A percentile compares a stretch with the other conserved stretches of the same genome.
Evolutionary conservation across 1,284 basidiomycete species (phyloP).

Genomic region (Ustilago loliicola): DNA sequence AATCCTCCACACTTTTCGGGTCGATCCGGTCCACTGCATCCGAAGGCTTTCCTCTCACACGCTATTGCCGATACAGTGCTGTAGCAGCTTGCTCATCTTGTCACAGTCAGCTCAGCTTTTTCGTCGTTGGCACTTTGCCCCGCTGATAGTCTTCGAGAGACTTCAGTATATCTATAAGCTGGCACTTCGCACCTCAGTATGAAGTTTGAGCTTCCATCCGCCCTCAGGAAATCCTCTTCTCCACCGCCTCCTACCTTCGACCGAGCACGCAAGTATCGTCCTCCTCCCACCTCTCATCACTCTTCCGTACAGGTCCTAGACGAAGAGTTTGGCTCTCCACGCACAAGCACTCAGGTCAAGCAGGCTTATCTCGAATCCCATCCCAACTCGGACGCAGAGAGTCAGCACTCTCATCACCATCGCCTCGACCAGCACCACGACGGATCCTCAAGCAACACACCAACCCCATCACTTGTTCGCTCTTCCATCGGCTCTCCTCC

Average conservation of each 20-base stretch:
- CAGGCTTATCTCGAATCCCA: conserved; percentile 53
- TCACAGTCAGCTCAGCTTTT: conserved; percentile 3
- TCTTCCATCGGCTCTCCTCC: conserved; percentile 34
- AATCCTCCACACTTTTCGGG: not conserved
- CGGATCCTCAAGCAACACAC: conserved; percentile 12
- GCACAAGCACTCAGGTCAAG: conserved; percentile 50
- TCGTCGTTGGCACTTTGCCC: conserved; percentile 13
- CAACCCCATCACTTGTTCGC: conserved; percentile 37
- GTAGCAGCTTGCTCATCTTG: not conserved
- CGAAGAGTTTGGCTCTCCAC: conserved; percentile 49
- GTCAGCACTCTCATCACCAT: not conserved
- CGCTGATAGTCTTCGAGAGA: not conserved
- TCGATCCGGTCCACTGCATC: not conserved
- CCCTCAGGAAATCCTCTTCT: conserved; percentile 18
- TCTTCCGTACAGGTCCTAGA: conserved; percentile 45
- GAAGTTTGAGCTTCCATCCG: conserved; percentile 27
- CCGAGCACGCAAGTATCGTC: conserved; percentile 50
- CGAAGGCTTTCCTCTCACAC: not conserved
- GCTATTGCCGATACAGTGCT: not conserved
- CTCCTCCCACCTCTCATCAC: conserved; percentile 48
- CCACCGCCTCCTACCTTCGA: conserved; percentile 37
- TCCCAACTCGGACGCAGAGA: conserved; percentile 36
- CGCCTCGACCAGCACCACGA: conserved; percentile 8
- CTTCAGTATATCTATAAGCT: not conserved
- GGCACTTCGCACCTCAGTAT: conserved; percentile 11